Evolutionary conservation across 345 rosid genomes (phyloP), one percentile per base, ranked within the genome.

Genomic region (Arabis hirsuta): DNA sequence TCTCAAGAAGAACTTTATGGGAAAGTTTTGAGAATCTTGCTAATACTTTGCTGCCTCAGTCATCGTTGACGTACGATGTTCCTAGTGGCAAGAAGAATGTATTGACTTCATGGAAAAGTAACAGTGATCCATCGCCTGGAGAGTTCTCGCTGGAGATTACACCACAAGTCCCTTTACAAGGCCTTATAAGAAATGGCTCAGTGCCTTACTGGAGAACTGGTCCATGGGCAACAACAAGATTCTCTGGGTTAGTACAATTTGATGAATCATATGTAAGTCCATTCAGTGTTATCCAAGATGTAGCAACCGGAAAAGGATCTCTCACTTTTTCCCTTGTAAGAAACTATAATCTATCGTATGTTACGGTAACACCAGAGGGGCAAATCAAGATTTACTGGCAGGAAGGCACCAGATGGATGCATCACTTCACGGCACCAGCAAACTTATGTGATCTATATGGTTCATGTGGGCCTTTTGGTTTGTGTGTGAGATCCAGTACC

Each of bases 391-490:
- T 67, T 8, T 44, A 24, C 26, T 61, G 79, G 71, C 32, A 65
- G 34, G 26, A 65, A 0, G 77, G 77, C 5, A 39, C 48, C 22
- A 51, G 11, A 5, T 64, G 75, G 72, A 19, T 19, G 65, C 74
- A 41, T 65, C 66, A 76, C 57, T 54, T 65, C 8, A 53, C 38
- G 27, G 60, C 59, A 39, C 72, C 71, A 43, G 72, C 50, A 20
- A 66, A 4, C 62, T 32, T 42, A 24, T 77, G 80, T 51, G 76
- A 77, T 58, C n/a, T 57, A 9, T 71, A 77, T 14, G 73, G 68
- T 63, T 43, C 36, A 7, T 77, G 80, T 5, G 80, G 80, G n/a
- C 57, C 68, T 70, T 65, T 55, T 71, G 80, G 80, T 41, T 48
- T 56, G 31, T 71, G 80, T 65, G 66, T 69, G 60, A 70, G 75